Conservation (phyloP, 2,329 filamentous ascomycete species). For the Xylariaceae sp. region DNA sequence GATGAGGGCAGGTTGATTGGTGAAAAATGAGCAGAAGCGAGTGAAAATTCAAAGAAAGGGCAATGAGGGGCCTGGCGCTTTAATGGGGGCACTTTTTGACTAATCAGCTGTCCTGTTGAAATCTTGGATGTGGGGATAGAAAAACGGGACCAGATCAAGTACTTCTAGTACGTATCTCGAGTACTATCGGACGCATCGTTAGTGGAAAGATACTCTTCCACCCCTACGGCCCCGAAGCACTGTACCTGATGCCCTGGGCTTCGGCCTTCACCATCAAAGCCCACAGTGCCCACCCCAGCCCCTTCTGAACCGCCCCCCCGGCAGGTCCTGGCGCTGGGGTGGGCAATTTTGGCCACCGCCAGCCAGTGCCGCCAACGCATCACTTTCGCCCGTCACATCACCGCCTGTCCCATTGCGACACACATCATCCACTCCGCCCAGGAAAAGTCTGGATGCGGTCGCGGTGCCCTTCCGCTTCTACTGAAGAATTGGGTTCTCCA, state of each 20-base stretch:
- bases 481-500: slow-evolving; percentile 3
- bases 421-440: slow-evolving; percentile 13
- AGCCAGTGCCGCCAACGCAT: slow-evolving; percentile 28
- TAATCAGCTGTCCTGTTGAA: slow-evolving; percentile 41
- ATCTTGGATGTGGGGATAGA: slow-evolving; percentile 25
- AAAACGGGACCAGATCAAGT: slow-evolving; percentile 13
- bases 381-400: slow-evolving; percentile 29
- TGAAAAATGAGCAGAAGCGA: slow-evolving; percentile 44
- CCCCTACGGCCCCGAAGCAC: slow-evolving; percentile 15
- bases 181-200: too few relatives aligned
- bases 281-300: not conserved
- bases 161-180: too few relatives aligned
- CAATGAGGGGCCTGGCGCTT: slow-evolving; percentile 40
- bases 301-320: not conserved
- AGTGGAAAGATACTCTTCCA: slow-evolving; percentile 13
- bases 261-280: not conserved
- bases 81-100: slow-evolving; percentile 43
- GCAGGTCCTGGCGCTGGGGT: slow-evolving; percentile 1
- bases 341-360: slow-evolving; percentile 24
- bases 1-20: slow-evolving; percentile 43
- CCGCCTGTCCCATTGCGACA: slow-evolving; percentile 27
- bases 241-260: slow-evolving; percentile 6
- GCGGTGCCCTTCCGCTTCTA: slow-evolving; percentile 24
- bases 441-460: slow-evolving; percentile 11
- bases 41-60: slow-evolving; percentile 41